Evolutionary conservation across 768 basidiomycete genomes (phyloP).

Genomic region (Omphalotus guepiniiformis): DNA sequence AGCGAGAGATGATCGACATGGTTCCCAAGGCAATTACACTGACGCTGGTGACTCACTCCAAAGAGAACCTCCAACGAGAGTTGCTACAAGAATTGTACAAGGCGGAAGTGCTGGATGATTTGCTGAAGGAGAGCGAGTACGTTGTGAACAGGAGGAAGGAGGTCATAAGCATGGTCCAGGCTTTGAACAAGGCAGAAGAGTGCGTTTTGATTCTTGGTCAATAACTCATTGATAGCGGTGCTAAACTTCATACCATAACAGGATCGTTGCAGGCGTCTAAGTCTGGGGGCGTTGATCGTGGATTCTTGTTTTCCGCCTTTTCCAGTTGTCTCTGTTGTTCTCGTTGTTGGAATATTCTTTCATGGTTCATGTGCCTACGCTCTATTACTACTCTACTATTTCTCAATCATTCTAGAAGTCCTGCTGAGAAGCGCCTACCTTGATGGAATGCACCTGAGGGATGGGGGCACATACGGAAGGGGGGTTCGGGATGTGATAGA

Average conservation of each 20-base stretch:
- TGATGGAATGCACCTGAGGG: not conserved
- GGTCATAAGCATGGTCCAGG: conserved; percentile 87
- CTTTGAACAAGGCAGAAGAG: conserved; percentile 97
- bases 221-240: conserved; percentile 13
- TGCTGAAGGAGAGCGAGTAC: conserved; percentile 91
- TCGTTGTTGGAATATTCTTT: not conserved
- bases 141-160: conserved; percentile 91
- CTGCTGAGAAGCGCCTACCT: too few species aligned
- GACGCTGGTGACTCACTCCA: conserved; percentile 88
- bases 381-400: conserved; percentile 2
- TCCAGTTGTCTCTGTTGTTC: not conserved
- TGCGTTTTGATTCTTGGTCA: conserved; percentile 36
- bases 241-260: too few species aligned
- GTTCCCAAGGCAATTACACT: conserved; percentile 93
- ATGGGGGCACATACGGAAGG: too few species aligned
- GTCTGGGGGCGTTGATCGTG: not conserved
- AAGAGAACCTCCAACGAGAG: conserved; percentile 93
- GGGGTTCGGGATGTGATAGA: too few species aligned
- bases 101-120: conserved; percentile 90
- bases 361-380: not conserved
- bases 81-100: conserved; percentile 96
- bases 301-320: not conserved
- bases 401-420: too few species aligned
- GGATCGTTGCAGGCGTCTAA: conserved; percentile 64
- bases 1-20: conserved; percentile 99